phyloP scores from a whole-genome alignment of 2,329 filamentous ascomycete species.

The Fusarium sarcochroum region DNA sequence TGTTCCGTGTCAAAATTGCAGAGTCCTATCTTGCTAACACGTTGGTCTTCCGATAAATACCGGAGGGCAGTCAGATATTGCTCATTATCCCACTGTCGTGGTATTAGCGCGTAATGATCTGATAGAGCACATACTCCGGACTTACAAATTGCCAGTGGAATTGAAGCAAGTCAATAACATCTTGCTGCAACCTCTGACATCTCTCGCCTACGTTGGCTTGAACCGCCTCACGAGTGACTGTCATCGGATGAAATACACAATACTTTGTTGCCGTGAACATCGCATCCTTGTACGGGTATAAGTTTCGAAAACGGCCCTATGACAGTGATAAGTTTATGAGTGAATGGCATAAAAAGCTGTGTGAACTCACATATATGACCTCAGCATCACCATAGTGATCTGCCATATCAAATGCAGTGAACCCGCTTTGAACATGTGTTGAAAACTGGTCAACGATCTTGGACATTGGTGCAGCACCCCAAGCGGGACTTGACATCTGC shows the following conservation, averaged over 20 bases:
- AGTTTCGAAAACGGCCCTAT: background rate
- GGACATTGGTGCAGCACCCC: background rate
- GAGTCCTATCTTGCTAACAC: rapidly evolving
- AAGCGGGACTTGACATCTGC: slow-evolving; percentile 10
- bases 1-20: slow-evolving; percentile 1
- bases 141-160: slow-evolving; percentile 1
- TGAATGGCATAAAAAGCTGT: rapidly evolving
- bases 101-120: background rate
- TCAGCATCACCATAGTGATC: slow-evolving; percentile 7
- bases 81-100: background rate
- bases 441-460: background rate
- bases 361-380: background rate
- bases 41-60: background rate
- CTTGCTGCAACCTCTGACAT: background rate
- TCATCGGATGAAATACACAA: background rate
- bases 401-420: slow-evolving; percentile 7
- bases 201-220: background rate
- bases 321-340: rapidly evolving
- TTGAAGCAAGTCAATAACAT: background rate
- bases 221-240: background rate
- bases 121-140: rapidly evolving
- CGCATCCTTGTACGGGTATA: background rate
- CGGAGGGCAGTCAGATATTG: background rate
- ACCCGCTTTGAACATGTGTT: background rate
- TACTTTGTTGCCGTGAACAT: slow-evolving; percentile 8